These are phyloP conservation scores for Penicillium canariense DNA, from an alignment of 495 filamentous ascomycete genomes.

Conservation along the genomic window DNA sequence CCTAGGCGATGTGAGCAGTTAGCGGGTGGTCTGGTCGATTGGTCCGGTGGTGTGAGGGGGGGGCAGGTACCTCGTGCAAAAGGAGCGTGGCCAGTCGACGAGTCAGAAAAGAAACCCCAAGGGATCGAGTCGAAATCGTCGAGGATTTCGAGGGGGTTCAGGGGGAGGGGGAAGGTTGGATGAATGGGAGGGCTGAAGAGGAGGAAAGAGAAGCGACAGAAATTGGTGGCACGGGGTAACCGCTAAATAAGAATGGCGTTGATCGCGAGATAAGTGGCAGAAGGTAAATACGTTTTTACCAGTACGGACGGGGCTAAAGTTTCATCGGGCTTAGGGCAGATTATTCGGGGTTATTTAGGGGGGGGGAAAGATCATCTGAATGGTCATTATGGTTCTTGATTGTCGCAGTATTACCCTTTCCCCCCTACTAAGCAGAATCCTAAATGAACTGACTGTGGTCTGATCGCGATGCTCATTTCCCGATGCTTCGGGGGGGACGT, in stretches of 20 bases:
- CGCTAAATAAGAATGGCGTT: constrained; percentile 32
- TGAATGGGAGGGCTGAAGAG: constrained; percentile 7
- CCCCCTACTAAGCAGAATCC: not conserved
- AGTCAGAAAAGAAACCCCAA: constrained; percentile 5
- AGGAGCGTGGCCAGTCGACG: constrained; percentile 1
- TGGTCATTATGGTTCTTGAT: too few relatives aligned
- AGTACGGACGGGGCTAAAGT: not conserved
- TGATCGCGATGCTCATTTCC: constrained; percentile 9
- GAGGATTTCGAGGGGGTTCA: constrained; percentile 5
- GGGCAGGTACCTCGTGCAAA: not conserved
- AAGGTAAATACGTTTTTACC: not conserved
- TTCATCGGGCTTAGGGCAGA: not conserved
- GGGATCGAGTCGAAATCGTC: constrained; percentile 9
- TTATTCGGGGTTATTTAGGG: constrained; percentile 5
- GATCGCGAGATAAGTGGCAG: constrained; percentile 17
- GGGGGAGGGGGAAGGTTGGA: constrained; percentile 4
- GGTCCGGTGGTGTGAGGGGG: not conserved
- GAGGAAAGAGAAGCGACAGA: not conserved
- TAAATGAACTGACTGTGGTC: not conserved
- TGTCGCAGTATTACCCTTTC: too few relatives aligned
- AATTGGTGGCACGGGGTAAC: constrained; percentile 29
- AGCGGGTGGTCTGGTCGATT: constrained; percentile 3
- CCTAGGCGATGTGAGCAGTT: constrained; percentile 29
- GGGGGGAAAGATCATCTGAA: not conserved
- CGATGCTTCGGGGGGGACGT: not conserved